Evolutionary conservation across 2,329 filamentous ascomycete species (phyloP), one percentile per base, ranked within the genome.

Genomic region (Balansia obtecta): DNA sequence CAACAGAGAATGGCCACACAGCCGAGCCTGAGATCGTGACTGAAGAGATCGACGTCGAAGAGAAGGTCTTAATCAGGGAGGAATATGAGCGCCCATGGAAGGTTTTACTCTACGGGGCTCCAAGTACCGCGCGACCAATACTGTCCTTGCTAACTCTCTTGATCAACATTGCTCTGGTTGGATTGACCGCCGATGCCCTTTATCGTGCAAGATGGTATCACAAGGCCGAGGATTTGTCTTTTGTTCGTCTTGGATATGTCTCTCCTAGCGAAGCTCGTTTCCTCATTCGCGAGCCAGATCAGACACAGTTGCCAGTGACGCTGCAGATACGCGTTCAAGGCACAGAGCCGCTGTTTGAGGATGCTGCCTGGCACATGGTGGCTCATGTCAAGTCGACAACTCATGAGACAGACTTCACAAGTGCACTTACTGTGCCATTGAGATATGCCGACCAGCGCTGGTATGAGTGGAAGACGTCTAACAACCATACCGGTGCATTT

Each of bases 401-500:
- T 44, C 80, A 90, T 48, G 79, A 80, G 16, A 93, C 88, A 0
- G 93, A 98, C 65, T 97, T 82, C 60, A 96, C 91, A 0, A 74
- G 79, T 5, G 76, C 82, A 0, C 68, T 96, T 12, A 79, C 72
- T 0, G 73, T 96, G 38, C 76, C 78, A 0, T 69, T 85, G 13
- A 68, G 64, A 27, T 73, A 90, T 54, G 74, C 77, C 9, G 78
- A 86, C 11, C 84, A 88, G 57, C 85, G 82, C 3, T 71, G 73
- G 1, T 98, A 96, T 62, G 82, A 88, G 59, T 98, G 93, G 75
- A 76, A 77, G 8, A 82, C 90, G 1, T 95, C 89, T 0, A 94
- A 93, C 63, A 90, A 93, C 62, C 84, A 91, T 59, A 82, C 81
- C 0, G 93, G 93, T 45, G 81, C 81, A 56, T 95, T 98, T 60